Base-by-base conservation (phyloP, 331 rosid genomes). In the Pyracantha coccinea region DNA sequence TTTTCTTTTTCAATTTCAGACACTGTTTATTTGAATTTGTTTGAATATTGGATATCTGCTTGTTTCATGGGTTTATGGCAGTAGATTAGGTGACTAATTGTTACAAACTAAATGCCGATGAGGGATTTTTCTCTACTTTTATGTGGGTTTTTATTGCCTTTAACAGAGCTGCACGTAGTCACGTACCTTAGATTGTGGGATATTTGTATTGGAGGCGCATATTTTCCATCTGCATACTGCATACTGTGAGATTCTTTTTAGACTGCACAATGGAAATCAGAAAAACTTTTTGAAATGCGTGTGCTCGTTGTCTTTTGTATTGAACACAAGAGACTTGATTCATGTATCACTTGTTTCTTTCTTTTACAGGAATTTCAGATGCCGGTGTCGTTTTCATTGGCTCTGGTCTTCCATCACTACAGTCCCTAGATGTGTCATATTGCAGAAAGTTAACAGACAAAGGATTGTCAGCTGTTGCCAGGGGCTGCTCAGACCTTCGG, bases 401-500 rank as follows among this genome's bases (percentile, higher is more conserved):
- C 19, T 76, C 77, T 17, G 89, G 91, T 73, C 93, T 95, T 78
- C 82, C 96, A 23, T 85, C 77, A 2, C 88, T 92, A 24, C 90
- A 87, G 79, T 87, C 89, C 24, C 82, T 95, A 85, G 97, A 95
- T 74, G 89, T 92, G 52, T 87, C 99, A 12, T 85, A 87, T 83
- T 95, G 99, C 89, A 87, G 91, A 78, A 89, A 87, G 89, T 77
- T 94, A 70, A 87, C 92, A 0, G 94, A 92, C 84, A 89, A 84
- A 85, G 97, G 99, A 75, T 79, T 92, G 32, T 82, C 88, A 7
- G 90, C 91, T 75, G 89, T 94, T 80, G 97, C 99, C 29, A 74
- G 78, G 78, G 96, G 99, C 69, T 92, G 99, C 73, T 24, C 84
- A 47, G 90, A 82, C 83, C 80, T 94, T 16, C 83, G 76, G 55